Evolutionary conservation across 225 moss, liverwort and hornwort species (phyloP).

Genomic region (Lunularia cruciata): DNA sequence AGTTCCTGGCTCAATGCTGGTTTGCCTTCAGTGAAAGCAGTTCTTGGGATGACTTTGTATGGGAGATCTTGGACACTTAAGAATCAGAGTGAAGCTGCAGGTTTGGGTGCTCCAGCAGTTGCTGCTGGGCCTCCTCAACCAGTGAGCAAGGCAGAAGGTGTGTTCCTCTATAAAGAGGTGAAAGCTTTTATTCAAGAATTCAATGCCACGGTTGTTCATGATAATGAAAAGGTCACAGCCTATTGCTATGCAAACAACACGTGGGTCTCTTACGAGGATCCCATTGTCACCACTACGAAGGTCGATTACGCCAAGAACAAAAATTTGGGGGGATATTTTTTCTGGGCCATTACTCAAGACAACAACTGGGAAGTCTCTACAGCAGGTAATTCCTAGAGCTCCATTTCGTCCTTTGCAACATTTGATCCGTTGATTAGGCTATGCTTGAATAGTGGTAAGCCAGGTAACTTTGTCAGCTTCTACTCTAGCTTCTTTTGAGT

Average conservation of each 20-base stretch:
- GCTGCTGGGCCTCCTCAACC: slow-evolving; percentile 46
- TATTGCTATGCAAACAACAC: slow-evolving; percentile 42
- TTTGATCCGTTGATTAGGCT: not conserved
- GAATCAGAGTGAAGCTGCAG: slow-evolving; percentile 36
- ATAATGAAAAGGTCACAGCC: slow-evolving; percentile 22
- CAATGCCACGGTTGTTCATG: slow-evolving; percentile 34
- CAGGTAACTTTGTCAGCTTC: too few relatives aligned
- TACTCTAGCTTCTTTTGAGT: too few relatives aligned
- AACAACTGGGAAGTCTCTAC: slow-evolving; percentile 30
- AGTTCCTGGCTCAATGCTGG: slow-evolving; percentile 74
- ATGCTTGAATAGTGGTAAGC: too few relatives aligned
- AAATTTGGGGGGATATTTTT: slow-evolving; percentile 42
- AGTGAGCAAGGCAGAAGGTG: slow-evolving; percentile 14
- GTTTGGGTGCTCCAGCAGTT: slow-evolving; percentile 62
- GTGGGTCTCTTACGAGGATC: slow-evolving; percentile 54
- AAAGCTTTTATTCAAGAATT: slow-evolving; percentile 22
- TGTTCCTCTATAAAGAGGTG: slow-evolving; percentile 45
- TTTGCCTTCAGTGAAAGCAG: slow-evolving; percentile 46
- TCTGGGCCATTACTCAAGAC: slow-evolving; percentile 37
- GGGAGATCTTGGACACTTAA: slow-evolving; percentile 65
- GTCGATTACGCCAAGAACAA: slow-evolving; percentile 31
- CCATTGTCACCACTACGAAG: slow-evolving; percentile 25
- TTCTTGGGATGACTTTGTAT: slow-evolving; percentile 72
- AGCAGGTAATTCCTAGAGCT: slow-evolving; percentile 22
- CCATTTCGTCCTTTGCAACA: not conserved